Evolutionary conservation across 352 stramenopile genomes (phyloP).

Genomic region (Phytophthora podocarpi): DNA sequence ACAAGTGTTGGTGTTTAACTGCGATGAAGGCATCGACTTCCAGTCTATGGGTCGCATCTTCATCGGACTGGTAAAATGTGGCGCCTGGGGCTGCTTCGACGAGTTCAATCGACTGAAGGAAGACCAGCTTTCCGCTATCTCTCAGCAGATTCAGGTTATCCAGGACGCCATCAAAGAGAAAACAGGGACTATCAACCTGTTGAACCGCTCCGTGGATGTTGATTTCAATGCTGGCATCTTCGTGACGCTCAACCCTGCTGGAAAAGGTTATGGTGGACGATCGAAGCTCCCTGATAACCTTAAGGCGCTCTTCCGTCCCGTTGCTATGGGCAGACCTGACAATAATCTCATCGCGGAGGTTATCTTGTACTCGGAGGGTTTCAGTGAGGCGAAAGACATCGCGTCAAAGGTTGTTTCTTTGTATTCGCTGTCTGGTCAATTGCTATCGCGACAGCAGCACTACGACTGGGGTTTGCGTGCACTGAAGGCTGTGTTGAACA

Average conservation of each 20-base stretch:
- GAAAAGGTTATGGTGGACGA: constrained; percentile 93
- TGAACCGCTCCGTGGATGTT: constrained; percentile 88
- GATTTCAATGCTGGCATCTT: constrained; percentile 96
- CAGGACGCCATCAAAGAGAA: constrained; percentile 93
- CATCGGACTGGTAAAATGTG: constrained; percentile 94
- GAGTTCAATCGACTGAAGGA: constrained; percentile 97
- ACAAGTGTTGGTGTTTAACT: constrained; percentile 94
- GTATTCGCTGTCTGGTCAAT: constrained; percentile 88
- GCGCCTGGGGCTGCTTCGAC: constrained; percentile 97
- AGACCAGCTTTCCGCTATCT: constrained; percentile 94
- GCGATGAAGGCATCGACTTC: constrained; percentile 95
- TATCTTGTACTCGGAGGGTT: constrained; percentile 92
- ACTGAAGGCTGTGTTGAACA: constrained; percentile 95
- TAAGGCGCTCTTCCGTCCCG: constrained; percentile 94
- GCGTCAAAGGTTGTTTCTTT: constrained; percentile 92
- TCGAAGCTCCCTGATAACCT: constrained; percentile 95
- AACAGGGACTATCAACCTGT: constrained; percentile 68
- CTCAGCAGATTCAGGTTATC: constrained; percentile 95
- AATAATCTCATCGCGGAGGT: constrained; percentile 96
- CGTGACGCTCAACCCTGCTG: constrained; percentile 94
- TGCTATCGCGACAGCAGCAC: constrained; percentile 91
- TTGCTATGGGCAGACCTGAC: constrained; percentile 93
- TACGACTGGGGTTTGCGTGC: constrained; percentile 95
- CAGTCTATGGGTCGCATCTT: constrained; percentile 96
- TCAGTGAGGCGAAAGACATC: constrained; percentile 89